These are phyloP conservation scores for Globisporangium uncinulatum DNA, from an alignment of 352 stramenopile genomes.

Conservation along the genomic window DNA sequence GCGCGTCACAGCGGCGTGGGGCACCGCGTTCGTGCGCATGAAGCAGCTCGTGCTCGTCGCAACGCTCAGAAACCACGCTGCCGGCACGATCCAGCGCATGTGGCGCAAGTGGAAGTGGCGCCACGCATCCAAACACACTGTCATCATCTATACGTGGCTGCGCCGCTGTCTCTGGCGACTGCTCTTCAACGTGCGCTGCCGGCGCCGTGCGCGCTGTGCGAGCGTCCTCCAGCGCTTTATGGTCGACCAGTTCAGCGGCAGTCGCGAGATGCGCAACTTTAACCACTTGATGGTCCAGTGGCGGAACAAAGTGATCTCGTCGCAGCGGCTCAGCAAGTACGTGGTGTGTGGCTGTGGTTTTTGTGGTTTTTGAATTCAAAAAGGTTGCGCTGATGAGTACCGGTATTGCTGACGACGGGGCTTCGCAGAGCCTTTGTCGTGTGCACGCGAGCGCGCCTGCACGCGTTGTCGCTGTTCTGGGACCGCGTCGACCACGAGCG, in stretches of 20 bases:
- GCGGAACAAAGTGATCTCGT: conserved; percentile 65
- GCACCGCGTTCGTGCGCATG: conserved; percentile 21
- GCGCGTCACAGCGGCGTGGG: conserved; percentile 26
- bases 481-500: conserved; percentile 61
- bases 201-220: conserved; percentile 27
- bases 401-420: neutral
- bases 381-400: neutral
- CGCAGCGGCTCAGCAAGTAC: conserved; percentile 44
- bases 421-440: conserved; percentile 29
- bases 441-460: conserved; percentile 50
- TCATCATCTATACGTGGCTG: conserved; percentile 62
- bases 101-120: conserved; percentile 63
- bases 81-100: conserved; percentile 43
- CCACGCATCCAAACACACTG: conserved; percentile 54
- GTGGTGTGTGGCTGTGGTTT: neutral
- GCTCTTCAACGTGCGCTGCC: conserved; percentile 44
- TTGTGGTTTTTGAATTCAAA: neutral
- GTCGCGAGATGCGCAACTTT: conserved; percentile 61
- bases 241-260: conserved; percentile 46
- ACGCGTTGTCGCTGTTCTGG: conserved; percentile 55
- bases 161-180: conserved; percentile 70
- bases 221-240: conserved; percentile 50
- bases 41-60: conserved; percentile 30
- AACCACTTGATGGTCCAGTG: conserved; percentile 71
- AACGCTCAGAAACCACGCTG: conserved; percentile 30